Percentiles rank a stretch among this genome's conserved stretches.
These are phyloP conservation scores for Handroanthus guayacan DNA, from an alignment of 257 asterid species.

Conservation along the genomic window DNA sequence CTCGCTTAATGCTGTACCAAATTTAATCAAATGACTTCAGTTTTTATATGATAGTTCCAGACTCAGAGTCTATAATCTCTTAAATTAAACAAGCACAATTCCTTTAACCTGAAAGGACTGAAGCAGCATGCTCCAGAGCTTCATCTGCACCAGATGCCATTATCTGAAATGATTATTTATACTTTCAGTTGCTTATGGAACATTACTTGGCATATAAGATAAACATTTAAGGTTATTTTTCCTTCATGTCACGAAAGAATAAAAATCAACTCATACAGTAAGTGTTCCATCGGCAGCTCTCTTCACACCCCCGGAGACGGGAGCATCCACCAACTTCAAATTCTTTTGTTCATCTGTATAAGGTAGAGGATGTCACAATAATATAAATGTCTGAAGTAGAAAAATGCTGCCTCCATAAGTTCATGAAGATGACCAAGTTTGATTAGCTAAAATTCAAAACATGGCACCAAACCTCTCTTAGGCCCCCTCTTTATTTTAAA, in stretches of 20 bases:
- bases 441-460: slow-evolving; percentile 18
- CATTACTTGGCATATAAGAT: background rate
- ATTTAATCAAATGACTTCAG: slow-evolving; percentile 37
- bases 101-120: slow-evolving; percentile 82
- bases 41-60: slow-evolving; percentile 27
- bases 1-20: slow-evolving; percentile 82
- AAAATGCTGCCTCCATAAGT: slow-evolving; percentile 22
- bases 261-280: slow-evolving; percentile 63
- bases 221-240: slow-evolving; percentile 3
- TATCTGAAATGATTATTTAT: slow-evolving; percentile 59
- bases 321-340: slow-evolving; percentile 94
- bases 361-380: slow-evolving; percentile 28
- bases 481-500: background rate
- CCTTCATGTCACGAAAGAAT: slow-evolving; percentile 26
- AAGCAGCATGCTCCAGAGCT: slow-evolving; percentile 87
- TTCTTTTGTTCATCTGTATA: slow-evolving; percentile 74
- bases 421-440: background rate
- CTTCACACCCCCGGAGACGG: slow-evolving; percentile 99
- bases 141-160: slow-evolving; percentile 96
- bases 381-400: slow-evolving; percentile 26
- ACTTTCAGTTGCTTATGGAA: slow-evolving; percentile 36
- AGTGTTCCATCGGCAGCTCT: slow-evolving; percentile 91
- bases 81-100: slow-evolving; percentile 24
- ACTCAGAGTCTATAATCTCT: slow-evolving; percentile 22
- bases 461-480: slow-evolving; percentile 6